Conservation (phyloP, 2,329 filamentous ascomycete species). For the Diaporthe sp. region DNA sequence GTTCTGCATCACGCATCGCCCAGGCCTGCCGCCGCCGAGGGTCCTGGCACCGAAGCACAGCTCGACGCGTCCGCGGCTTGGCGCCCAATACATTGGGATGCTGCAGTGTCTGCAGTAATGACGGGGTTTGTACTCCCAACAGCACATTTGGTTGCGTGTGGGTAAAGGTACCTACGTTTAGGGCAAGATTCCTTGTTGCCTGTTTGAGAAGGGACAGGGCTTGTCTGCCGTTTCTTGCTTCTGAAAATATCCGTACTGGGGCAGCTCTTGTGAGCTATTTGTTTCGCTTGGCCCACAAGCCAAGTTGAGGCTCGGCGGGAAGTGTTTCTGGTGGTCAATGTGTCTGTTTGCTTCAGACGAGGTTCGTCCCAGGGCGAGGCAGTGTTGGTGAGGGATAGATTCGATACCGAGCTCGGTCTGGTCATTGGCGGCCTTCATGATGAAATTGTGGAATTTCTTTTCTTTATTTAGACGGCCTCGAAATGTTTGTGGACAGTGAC, state of each 20-base stretch:
- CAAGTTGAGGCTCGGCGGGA: constrained; percentile 1
- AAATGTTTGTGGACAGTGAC: background rate
- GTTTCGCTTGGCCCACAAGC: constrained; percentile 11
- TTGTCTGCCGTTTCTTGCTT: background rate
- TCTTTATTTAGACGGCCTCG: constrained; percentile 12
- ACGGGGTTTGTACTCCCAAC: constrained; percentile 14
- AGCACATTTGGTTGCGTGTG: constrained; percentile 30
- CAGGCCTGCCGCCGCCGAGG: background rate
- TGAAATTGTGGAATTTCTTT: background rate
- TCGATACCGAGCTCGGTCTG: background rate
- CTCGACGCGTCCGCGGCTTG: background rate
- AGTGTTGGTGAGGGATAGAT: constrained; percentile 17
- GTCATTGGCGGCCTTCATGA: background rate
- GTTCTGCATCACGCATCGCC: constrained; percentile 13
- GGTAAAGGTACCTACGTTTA: background rate
- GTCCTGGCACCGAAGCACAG: constrained; percentile 27
- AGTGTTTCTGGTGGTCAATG: constrained; percentile 18
- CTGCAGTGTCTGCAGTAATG: constrained; percentile 27
- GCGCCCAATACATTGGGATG: constrained; percentile 17
- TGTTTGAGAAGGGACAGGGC: constrained; percentile 6
- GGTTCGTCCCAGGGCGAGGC: constrained; percentile 31
- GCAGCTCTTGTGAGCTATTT: background rate
- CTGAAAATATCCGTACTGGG: constrained; percentile 4
- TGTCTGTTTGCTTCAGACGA: constrained; percentile 28
- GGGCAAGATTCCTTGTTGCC: background rate